phyloP scores from a whole-genome alignment of 2,329 filamentous ascomycete genomes.

The Ophiocordyceps camponoti-saundersi region DNA sequence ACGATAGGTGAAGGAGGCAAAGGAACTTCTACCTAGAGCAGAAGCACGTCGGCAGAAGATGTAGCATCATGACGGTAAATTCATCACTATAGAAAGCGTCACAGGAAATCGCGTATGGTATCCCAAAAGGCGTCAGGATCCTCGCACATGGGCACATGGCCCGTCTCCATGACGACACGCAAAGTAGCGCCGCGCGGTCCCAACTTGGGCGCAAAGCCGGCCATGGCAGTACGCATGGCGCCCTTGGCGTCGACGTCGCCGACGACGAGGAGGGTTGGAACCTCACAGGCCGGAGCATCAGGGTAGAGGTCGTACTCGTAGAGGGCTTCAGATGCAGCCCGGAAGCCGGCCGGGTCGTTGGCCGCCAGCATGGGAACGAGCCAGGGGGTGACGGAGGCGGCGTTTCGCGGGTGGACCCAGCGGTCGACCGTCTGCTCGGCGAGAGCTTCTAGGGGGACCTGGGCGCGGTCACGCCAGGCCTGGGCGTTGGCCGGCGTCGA shows the following conservation, averaged over 20 bases:
- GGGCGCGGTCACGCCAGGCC: slow-evolving; percentile 65
- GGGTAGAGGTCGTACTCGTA: slow-evolving; percentile 53
- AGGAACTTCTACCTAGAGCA: too few relatives aligned
- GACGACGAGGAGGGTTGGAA: slow-evolving; percentile 52
- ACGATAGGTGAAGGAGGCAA: too few relatives aligned
- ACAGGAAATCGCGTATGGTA: slow-evolving; percentile 42
- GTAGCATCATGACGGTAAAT: too few relatives aligned
- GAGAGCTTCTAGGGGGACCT: slow-evolving; percentile 47
- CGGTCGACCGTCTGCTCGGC: slow-evolving; percentile 55
- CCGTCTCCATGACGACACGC: slow-evolving; percentile 49
- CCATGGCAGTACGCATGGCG: slow-evolving; percentile 64
- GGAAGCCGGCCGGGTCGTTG: slow-evolving; percentile 57
- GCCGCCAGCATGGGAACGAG: slow-evolving; percentile 52
- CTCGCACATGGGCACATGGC: slow-evolving; percentile 77
- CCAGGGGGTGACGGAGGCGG: slow-evolving; percentile 25
- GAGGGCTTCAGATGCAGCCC: slow-evolving; percentile 49
- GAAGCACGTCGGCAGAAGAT: too few relatives aligned
- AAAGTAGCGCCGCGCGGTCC: slow-evolving; percentile 39
- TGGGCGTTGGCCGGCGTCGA: slow-evolving; percentile 58
- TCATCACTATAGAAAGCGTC: neutral
- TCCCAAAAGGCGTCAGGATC: slow-evolving; percentile 50
- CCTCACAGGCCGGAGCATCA: slow-evolving; percentile 32
- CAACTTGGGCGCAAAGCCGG: slow-evolving; percentile 45
- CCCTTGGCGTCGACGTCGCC: slow-evolving; percentile 55
- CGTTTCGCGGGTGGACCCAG: slow-evolving; percentile 56